Percentiles rank a stretch among this genome's conserved stretches.
phyloP scores from a whole-genome alignment of 345 rosid species.

The Litchi chinensis region DNA sequence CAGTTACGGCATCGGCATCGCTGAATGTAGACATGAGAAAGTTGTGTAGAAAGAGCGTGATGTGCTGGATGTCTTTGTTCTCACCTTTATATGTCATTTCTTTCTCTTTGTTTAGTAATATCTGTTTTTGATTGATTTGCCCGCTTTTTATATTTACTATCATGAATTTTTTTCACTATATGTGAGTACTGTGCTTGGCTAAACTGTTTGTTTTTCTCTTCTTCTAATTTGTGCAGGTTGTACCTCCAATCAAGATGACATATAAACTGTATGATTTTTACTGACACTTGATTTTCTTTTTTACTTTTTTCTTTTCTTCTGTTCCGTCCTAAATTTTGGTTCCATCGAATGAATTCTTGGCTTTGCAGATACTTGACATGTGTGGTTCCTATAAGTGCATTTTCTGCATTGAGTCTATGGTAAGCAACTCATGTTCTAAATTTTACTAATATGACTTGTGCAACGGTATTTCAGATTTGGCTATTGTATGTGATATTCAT shows the following conservation, averaged over 20 bases:
- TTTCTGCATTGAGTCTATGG: conserved; percentile 98
- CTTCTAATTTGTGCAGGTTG: conserved; percentile 60
- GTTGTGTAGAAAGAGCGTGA: neutral
- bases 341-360: neutral
- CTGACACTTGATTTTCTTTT: neutral
- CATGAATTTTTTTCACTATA: neutral
- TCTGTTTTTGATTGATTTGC: neutral
- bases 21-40: neutral
- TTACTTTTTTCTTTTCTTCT: conserved; percentile 9
- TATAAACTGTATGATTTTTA: conserved; percentile 60
- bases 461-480: neutral
- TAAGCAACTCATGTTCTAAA: conserved; percentile 38
- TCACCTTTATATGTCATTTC: neutral
- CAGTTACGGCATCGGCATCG: neutral
- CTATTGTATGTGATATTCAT: neutral
- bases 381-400: conserved; percentile 92
- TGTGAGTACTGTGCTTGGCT: neutral
- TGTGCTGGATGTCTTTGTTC: neutral
- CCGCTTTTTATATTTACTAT: neutral
- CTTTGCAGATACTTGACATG: conserved; percentile 78
- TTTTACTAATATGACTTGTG: neutral
- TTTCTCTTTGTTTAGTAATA: neutral
- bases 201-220: neutral
- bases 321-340: neutral
- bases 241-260: conserved; percentile 93